Evolutionary conservation across 768 basidiomycete species (phyloP).

Genomic region (Auricularia sp.): DNA sequence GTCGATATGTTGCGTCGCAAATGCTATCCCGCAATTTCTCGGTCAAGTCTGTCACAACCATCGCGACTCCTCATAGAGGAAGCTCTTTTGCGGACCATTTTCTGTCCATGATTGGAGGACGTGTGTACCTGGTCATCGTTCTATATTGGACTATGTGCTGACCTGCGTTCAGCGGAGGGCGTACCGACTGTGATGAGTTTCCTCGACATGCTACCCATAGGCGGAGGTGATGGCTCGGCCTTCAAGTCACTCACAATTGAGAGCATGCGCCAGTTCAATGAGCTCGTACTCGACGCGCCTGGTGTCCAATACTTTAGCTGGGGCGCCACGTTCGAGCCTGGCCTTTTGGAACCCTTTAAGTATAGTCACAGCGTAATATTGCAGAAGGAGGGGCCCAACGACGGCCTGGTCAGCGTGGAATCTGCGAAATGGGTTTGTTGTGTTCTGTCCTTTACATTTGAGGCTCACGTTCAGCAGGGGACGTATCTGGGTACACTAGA

Average conservation of each 20-base stretch:
- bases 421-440: conserved; percentile 71
- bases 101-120: conserved; percentile 56
- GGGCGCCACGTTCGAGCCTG: conserved; percentile 87
- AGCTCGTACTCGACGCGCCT: conserved; percentile 66
- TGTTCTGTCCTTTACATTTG: conserved; percentile 1
- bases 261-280: conserved; percentile 85
- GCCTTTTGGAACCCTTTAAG: conserved; percentile 86
- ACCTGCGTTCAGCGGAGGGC: conserved; percentile 27
- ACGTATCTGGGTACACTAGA: conserved; percentile 89
- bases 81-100: conserved; percentile 91
- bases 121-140: neutral
- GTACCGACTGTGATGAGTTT: conserved; percentile 29
- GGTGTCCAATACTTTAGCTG: conserved; percentile 88
- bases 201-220: conserved; percentile 79
- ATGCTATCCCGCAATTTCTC: conserved; percentile 67
- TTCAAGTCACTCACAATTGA: conserved; percentile 80
- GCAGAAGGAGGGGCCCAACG: conserved; percentile 85
- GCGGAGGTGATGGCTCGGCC: conserved; percentile 90
- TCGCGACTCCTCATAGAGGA: conserved; percentile 91
- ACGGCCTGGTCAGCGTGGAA: conserved; percentile 83
- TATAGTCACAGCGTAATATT: conserved; percentile 67
- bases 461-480: conserved; percentile 39
- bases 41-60: conserved; percentile 83
- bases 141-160: conserved; percentile 15
- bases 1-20: conserved; percentile 78